phyloP scores from a whole-genome alignment of 768 basidiomycete genomes.

The Podaxis sp. region DNA sequence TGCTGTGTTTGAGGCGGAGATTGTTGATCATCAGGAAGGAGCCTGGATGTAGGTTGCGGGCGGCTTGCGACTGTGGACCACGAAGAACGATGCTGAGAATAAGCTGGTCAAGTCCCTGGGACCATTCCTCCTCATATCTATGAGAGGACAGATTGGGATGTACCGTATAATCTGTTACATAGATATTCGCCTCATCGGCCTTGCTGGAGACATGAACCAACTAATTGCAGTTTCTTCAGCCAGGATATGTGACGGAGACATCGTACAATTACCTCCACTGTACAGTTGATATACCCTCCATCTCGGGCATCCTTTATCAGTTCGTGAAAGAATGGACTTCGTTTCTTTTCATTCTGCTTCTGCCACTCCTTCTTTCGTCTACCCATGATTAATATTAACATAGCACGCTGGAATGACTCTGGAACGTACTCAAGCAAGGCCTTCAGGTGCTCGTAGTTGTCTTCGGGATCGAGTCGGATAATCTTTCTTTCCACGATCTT shows the following conservation, averaged over 20 bases:
- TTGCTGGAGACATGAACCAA: conserved; percentile 37
- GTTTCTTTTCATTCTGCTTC: conserved; percentile 21
- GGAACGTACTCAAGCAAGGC: conserved; percentile 49
- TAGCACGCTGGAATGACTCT: neutral
- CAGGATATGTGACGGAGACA: neutral
- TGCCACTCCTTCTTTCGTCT: conserved; percentile 30
- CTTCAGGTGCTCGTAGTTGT: conserved; percentile 34
- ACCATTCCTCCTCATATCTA: conserved; percentile 30
- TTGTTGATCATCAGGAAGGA: conserved; percentile 45
- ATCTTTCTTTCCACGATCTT: conserved; percentile 47
- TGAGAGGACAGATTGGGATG: conserved; percentile 36
- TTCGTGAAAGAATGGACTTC: conserved; percentile 35
- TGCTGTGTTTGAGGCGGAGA: conserved; percentile 40
- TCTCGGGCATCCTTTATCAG: conserved; percentile 43
- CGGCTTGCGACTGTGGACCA: conserved; percentile 39
- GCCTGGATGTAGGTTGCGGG: conserved; percentile 33
- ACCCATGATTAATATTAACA: neutral
- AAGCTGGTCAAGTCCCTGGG: conserved; percentile 37
- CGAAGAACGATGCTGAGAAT: conserved; percentile 49
- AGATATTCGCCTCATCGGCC: conserved; percentile 35
- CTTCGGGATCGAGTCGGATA: conserved; percentile 33
- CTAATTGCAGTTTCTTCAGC: conserved; percentile 25
- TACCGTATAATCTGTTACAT: conserved; percentile 64
- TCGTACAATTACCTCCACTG: conserved; percentile 45
- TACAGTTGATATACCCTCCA: conserved; percentile 45